A percentile compares a stretch with the other conserved stretches of the same genome.
Conservation (phyloP, 2,329 filamentous ascomycete genomes). For the Arthrinium phaeospermum region DNA sequence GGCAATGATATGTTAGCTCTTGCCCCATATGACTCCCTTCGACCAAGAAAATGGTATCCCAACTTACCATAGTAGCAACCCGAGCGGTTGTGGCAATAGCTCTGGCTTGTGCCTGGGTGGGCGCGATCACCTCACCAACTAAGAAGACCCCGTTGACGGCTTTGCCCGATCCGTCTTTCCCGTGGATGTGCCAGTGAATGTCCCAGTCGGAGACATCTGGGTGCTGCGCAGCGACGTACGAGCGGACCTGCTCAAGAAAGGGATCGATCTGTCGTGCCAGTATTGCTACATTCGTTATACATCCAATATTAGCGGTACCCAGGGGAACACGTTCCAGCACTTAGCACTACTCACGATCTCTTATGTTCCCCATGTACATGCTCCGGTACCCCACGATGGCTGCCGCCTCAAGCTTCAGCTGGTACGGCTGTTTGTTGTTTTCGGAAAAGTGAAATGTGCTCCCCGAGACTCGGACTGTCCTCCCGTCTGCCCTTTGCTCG, state of each 20-base stretch:
- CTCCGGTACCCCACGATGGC: constrained; percentile 48
- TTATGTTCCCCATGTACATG: constrained; percentile 51
- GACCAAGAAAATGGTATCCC: neutral
- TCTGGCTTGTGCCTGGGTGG: constrained; percentile 50
- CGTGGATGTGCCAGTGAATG: constrained; percentile 52
- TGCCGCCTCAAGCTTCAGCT: constrained; percentile 56
- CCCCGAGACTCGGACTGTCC: constrained; percentile 47
- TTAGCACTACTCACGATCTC: constrained; percentile 43
- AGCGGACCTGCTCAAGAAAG: constrained; percentile 41
- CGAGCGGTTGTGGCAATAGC: constrained; percentile 48
- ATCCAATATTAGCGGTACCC: neutral
- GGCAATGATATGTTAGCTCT: constrained; percentile 16
- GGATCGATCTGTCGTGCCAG: constrained; percentile 47
- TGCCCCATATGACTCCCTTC: neutral
- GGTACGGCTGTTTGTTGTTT: constrained; percentile 41
- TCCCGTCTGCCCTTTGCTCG: constrained; percentile 46
- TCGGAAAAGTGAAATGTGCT: constrained; percentile 43
- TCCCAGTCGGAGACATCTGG: constrained; percentile 37
- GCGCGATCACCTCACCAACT: constrained; percentile 52
- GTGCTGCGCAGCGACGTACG: constrained; percentile 33
- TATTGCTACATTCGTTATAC: constrained; percentile 38
- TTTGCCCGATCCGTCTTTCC: constrained; percentile 36
- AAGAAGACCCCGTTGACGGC: constrained; percentile 49
- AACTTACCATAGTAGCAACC: constrained; percentile 42
- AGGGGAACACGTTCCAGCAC: neutral